Conservation (phyloP, 2,329 filamentous ascomycete species). For the Penicillium sumatraense region DNA sequence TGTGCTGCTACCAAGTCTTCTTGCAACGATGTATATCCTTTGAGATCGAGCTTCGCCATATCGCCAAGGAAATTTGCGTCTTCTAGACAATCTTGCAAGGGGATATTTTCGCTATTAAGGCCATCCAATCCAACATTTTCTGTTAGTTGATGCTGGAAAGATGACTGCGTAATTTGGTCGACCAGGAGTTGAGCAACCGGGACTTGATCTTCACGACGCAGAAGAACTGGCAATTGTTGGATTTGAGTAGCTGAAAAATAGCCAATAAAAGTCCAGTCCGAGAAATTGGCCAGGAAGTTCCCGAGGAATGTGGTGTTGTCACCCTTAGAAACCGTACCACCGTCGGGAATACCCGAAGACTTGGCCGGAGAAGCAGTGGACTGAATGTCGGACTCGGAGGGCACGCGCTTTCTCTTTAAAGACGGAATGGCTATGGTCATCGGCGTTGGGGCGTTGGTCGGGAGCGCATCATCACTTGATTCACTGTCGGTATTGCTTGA, state of each 20-base stretch:
- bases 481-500: slow-evolving; percentile 33
- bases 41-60: slow-evolving; percentile 41
- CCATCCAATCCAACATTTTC: slow-evolving; percentile 30
- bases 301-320: slow-evolving; percentile 43
- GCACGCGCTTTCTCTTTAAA: slow-evolving; percentile 42
- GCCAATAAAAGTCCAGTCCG: slow-evolving; percentile 45
- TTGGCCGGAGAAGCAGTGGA: slow-evolving; percentile 36
- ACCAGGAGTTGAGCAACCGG: slow-evolving; percentile 47
- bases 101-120: slow-evolving; percentile 31
- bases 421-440: slow-evolving; percentile 20
- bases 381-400: slow-evolving; percentile 36
- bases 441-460: slow-evolving; percentile 26
- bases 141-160: slow-evolving; percentile 42
- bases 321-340: slow-evolving; percentile 22
- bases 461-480: slow-evolving; percentile 32
- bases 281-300: slow-evolving; percentile 44
- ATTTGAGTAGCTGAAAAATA: slow-evolving; percentile 43
- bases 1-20: slow-evolving; percentile 28
- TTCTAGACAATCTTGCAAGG: slow-evolving; percentile 33
- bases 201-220: slow-evolving; percentile 41
- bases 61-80: slow-evolving; percentile 34
- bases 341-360: slow-evolving; percentile 23
- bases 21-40: slow-evolving; percentile 39
- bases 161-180: slow-evolving; percentile 51
- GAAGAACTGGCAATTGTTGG: slow-evolving; percentile 36